Evolutionary conservation across 2,329 filamentous ascomycete species (phyloP).

Genomic region (Fusarium sp.): DNA sequence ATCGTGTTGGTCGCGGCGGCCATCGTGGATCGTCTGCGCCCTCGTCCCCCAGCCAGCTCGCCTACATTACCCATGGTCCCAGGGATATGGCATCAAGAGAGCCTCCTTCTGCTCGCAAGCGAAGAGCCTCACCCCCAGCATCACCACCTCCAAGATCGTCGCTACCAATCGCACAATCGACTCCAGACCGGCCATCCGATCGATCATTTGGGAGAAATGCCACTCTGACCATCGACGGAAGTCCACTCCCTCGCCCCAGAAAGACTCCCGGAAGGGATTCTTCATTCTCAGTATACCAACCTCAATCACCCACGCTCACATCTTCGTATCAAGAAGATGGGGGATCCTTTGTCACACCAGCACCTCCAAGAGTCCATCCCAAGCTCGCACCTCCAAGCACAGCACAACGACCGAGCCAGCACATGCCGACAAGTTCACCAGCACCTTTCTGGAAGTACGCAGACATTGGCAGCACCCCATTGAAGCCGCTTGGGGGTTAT

Average conservation of each 20-base stretch:
- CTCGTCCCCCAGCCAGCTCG: conserved; percentile 73
- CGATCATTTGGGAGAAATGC: conserved; percentile 53
- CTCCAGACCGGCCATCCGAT: conserved; percentile 66
- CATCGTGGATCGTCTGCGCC: conserved; percentile 77
- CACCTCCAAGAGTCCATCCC: conserved; percentile 79
- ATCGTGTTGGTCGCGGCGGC: conserved; percentile 70
- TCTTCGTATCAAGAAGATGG: conserved; percentile 74
- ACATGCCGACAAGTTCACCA: conserved; percentile 87
- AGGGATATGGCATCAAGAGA: conserved; percentile 67
- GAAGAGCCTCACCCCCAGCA: conserved; percentile 64
- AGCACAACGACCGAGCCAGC: conserved; percentile 83
- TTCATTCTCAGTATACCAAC: conserved; percentile 63
- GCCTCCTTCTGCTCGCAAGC: conserved; percentile 66
- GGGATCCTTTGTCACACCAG: conserved; percentile 76
- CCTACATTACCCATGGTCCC: conserved; percentile 71
- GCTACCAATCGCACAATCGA: conserved; percentile 65
- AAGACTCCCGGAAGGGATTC: conserved; percentile 60
- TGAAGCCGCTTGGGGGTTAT: conserved; percentile 61
- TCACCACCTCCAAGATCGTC: conserved; percentile 68
- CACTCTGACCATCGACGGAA: conserved; percentile 66
- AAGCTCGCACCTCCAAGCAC: conserved; percentile 84
- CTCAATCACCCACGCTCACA: conserved; percentile 71
- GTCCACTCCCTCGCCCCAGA: conserved; percentile 70
- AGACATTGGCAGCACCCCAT: conserved; percentile 79
- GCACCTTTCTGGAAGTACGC: conserved; percentile 92